phyloP scores from a whole-genome alignment of 2,329 filamentous ascomycete genomes.

The Ophiosphaerella korrae region DNA sequence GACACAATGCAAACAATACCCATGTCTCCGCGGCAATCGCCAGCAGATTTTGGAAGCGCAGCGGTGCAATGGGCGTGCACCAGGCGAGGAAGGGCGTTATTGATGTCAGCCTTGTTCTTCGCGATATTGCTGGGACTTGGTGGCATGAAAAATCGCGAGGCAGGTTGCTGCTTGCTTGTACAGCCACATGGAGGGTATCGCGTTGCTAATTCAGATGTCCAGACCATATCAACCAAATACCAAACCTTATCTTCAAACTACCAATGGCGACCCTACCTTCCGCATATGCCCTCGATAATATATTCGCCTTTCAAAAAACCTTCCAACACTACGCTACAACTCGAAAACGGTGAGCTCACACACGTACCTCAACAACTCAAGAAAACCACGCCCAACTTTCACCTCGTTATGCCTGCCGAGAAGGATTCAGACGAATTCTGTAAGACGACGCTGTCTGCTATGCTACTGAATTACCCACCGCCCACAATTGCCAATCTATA shows the following conservation, averaged over 20 bases:
- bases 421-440: conserved; percentile 59
- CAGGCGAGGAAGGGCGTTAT: conserved; percentile 35
- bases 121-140: conserved; percentile 26
- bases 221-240: conserved; percentile 35
- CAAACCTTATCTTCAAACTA: conserved; percentile 32
- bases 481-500: conserved; percentile 59
- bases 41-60: conserved; percentile 30
- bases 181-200: neutral
- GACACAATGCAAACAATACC: conserved; percentile 30
- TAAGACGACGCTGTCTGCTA: conserved; percentile 61
- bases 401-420: conserved; percentile 60
- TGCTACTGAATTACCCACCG: conserved; percentile 64
- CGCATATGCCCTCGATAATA: conserved; percentile 28
- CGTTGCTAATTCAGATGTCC: conserved; percentile 6
- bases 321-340: conserved; percentile 41
- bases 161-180: conserved; percentile 8
- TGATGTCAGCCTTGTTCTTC: conserved; percentile 26
- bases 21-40: conserved; percentile 32
- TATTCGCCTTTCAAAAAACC: conserved; percentile 35
- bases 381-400: conserved; percentile 52
- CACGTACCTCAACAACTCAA: conserved; percentile 35
- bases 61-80: conserved; percentile 37
- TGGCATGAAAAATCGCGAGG: conserved; percentile 25
- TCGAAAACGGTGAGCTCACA: conserved; percentile 40
- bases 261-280: conserved; percentile 37